Conservation (phyloP, 768 basidiomycete species). For the Rubroboletus satanas region DNA sequence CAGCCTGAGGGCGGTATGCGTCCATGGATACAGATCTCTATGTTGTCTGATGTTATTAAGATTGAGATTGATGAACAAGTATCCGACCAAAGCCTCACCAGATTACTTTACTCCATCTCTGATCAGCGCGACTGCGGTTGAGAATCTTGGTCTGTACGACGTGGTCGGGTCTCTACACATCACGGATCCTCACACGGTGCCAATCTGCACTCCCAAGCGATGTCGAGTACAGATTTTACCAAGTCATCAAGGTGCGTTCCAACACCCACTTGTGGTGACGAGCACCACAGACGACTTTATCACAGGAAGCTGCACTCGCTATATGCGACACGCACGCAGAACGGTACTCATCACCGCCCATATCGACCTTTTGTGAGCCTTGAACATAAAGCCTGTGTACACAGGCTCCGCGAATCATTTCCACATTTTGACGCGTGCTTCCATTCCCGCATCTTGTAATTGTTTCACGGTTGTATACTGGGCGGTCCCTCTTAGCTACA, state of each 20-base stretch:
- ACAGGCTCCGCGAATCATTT: conserved; percentile 26
- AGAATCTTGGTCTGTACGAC: conserved; percentile 57
- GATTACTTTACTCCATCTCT: too few relatives aligned
- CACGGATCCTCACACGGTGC: conserved; percentile 71
- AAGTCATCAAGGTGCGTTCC: conserved; percentile 77
- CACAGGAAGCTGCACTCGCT: conserved; percentile 86
- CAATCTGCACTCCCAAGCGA: conserved; percentile 86
- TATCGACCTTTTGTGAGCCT: conserved; percentile 86
- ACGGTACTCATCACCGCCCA: conserved; percentile 88
- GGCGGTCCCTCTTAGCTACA: conserved; percentile 60
- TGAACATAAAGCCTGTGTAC: conserved; percentile 95
- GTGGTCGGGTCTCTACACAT: conserved; percentile 86
- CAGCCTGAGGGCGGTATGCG: too few relatives aligned
- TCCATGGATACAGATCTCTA: too few relatives aligned
- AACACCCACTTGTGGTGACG: neutral
- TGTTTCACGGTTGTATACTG: neutral
- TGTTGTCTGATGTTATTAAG: too few relatives aligned
- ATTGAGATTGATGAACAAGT: too few relatives aligned
- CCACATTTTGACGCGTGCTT: conserved; percentile 41
- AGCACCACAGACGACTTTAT: neutral
- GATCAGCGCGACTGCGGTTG: neutral
- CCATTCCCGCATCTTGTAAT: conserved; percentile 38
- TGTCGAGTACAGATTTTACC: conserved; percentile 94
- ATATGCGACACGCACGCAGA: conserved; percentile 91
- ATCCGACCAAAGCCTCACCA: too few relatives aligned